phyloP scores from a whole-genome alignment of 306 rosid species.

The Corylus heterophylla region DNA sequence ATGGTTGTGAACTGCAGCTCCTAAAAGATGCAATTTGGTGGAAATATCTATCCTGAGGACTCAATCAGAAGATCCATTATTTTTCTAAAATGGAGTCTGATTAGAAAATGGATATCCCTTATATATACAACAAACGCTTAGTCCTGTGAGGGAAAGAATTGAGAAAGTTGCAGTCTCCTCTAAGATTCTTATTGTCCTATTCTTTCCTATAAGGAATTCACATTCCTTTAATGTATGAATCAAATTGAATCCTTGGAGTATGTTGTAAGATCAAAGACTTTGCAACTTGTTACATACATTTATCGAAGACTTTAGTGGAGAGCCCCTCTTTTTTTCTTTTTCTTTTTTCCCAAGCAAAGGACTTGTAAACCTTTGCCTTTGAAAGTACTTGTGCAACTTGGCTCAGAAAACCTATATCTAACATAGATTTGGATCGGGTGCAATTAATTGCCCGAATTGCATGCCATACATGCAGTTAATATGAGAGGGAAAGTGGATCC shows the following conservation, averaged over 20 bases:
- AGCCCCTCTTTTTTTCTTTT: no score
- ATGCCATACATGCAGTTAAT: no score
- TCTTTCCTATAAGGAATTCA: background rate
- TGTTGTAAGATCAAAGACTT: background rate
- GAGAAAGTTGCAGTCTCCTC: conserved; percentile 9
- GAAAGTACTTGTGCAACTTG: no score
- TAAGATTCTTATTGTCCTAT: conserved; percentile 9
- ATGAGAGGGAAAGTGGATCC: no score
- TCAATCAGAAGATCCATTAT: background rate
- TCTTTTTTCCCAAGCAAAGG: no score
- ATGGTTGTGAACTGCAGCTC: background rate
- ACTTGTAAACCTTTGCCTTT: no score
- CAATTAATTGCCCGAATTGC: no score
- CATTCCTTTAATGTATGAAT: conserved; percentile 10
- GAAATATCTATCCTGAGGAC: background rate
- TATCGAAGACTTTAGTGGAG: no score
- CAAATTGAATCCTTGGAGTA: background rate
- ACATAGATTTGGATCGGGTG: no score
- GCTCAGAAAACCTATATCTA: no score
- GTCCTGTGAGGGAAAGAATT: background rate
- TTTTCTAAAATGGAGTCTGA: background rate
- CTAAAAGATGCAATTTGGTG: background rate
- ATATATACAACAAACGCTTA: background rate
- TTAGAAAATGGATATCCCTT: background rate
- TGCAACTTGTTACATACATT: background rate